Conservation (phyloP, 306 rosid species). For the Castanea mollissima region DNA sequence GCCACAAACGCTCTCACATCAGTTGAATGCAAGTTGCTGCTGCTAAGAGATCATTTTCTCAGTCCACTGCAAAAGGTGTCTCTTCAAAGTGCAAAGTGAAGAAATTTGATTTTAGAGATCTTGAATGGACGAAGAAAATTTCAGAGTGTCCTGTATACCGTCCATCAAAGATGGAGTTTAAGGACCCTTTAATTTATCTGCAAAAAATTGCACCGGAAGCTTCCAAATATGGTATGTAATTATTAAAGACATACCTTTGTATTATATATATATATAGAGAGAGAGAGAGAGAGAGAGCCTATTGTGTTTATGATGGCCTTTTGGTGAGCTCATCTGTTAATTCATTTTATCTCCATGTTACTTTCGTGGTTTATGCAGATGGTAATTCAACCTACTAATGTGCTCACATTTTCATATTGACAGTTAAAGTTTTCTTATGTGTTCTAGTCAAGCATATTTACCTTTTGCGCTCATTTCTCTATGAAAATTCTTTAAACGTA, state of each 20-base stretch:
- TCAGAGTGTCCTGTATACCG: slow-evolving; percentile 32
- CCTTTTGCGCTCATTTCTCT: not conserved
- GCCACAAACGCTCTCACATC: slow-evolving; percentile 7
- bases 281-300: too few relatives aligned
- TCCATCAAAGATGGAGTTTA: slow-evolving; percentile 29
- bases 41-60: not conserved
- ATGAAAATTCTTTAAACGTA: not conserved
- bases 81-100: slow-evolving; percentile 7
- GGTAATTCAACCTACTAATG: not conserved
- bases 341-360: too few relatives aligned
- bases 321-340: too few relatives aligned
- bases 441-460: not conserved
- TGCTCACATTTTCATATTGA: not conserved
- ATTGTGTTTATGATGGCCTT: too few relatives aligned
- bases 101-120: slow-evolving; percentile 17
- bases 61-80: not conserved
- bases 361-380: too few relatives aligned
- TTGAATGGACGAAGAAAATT: slow-evolving; percentile 35
- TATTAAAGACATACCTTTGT: not conserved
- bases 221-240: slow-evolving; percentile 35
- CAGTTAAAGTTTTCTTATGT: not conserved
- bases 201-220: slow-evolving; percentile 36
- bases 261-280: not conserved
- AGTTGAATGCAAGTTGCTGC: not conserved
- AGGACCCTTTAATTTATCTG: slow-evolving; percentile 31